Evolutionary conservation across 768 basidiomycete genomes (phyloP).

Genomic region (Leucosporidium scottii): DNA sequence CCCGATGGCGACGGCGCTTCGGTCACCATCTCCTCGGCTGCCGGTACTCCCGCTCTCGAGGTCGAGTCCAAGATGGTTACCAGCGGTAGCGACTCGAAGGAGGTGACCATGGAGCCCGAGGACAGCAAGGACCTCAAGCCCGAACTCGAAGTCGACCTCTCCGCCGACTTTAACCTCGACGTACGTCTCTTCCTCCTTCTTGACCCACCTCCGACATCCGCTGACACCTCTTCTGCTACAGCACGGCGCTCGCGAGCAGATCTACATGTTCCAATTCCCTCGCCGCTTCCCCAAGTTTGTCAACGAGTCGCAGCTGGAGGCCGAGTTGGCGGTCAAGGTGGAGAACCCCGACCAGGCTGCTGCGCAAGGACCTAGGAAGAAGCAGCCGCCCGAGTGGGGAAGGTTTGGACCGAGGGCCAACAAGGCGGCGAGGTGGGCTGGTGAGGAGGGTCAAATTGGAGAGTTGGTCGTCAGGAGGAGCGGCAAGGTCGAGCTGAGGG

Average conservation of each 20-base stretch:
- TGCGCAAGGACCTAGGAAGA: constrained; percentile 1
- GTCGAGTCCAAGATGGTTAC: constrained; percentile 1
- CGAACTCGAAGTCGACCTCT: constrained; percentile 24
- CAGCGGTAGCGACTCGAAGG: constrained; percentile 21
- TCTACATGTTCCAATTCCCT: constrained; percentile 40
- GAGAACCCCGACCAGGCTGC: constrained; percentile 9
- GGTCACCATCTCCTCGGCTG: neutral
- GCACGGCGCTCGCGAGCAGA: constrained; percentile 27
- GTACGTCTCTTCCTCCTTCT: constrained; percentile 2
- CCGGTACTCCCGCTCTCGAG: constrained; percentile 5
- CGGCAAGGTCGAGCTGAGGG: constrained; percentile 32
- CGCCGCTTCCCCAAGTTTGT: constrained; percentile 34
- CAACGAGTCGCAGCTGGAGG: neutral
- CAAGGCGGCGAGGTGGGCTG: constrained; percentile 30
- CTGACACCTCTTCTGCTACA: neutral
- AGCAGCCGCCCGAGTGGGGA: constrained; percentile 24
- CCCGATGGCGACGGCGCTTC: constrained; percentile 16
- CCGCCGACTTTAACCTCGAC: constrained; percentile 26
- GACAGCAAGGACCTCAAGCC: constrained; percentile 25
- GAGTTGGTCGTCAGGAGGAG: constrained; percentile 32
- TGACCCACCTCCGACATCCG: no score
- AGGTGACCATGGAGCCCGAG: constrained; percentile 22
- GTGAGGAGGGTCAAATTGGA: constrained; percentile 33
- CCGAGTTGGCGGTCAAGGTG: constrained; percentile 23
- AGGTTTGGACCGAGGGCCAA: constrained; percentile 13